phyloP scores from a whole-genome alignment of 2,329 filamentous ascomycete genomes.

The Blumeria graminis region DNA sequence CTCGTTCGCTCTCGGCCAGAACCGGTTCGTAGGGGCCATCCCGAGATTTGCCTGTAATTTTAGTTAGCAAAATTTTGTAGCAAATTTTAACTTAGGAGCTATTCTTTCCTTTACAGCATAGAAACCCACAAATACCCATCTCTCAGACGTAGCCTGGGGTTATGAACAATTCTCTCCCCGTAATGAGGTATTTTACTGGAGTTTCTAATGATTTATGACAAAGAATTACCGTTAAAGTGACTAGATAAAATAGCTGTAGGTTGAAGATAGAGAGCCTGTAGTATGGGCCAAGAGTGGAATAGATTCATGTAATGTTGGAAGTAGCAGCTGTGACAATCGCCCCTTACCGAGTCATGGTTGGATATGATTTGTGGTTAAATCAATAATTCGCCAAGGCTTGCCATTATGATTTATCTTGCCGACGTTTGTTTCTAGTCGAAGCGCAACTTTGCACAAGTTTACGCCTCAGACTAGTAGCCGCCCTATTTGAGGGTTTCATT shows the following conservation, averaged over 20 bases:
- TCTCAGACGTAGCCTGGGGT: constrained; percentile 15
- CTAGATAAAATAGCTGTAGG: background rate
- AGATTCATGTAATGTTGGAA: background rate
- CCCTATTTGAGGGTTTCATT: too few species aligned
- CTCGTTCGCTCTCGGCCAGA: constrained; percentile 83
- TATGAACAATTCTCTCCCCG: constrained; percentile 5
- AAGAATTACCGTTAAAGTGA: background rate
- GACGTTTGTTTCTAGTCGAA: too few species aligned
- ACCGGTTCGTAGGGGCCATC: constrained; percentile 70
- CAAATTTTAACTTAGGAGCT: constrained; percentile 3
- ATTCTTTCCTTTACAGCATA: constrained; percentile 31
- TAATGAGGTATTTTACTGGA: background rate
- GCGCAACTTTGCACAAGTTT: too few species aligned
- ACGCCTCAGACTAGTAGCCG: too few species aligned
- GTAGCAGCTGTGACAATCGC: background rate
- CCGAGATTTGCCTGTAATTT: constrained; percentile 39
- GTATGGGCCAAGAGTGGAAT: background rate
- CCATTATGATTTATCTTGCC: background rate
- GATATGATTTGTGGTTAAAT: constrained; percentile 1
- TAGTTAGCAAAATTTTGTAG: constrained; percentile 7
- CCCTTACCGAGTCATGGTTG: background rate
- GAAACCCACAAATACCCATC: constrained; percentile 39
- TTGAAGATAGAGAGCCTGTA: background rate
- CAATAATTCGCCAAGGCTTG: constrained; percentile 1
- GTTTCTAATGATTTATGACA: background rate